Evolutionary conservation across 2,329 filamentous ascomycete genomes (phyloP), one percentile per base, ranked within the genome.

Genomic region (Arthroderma sp.): DNA sequence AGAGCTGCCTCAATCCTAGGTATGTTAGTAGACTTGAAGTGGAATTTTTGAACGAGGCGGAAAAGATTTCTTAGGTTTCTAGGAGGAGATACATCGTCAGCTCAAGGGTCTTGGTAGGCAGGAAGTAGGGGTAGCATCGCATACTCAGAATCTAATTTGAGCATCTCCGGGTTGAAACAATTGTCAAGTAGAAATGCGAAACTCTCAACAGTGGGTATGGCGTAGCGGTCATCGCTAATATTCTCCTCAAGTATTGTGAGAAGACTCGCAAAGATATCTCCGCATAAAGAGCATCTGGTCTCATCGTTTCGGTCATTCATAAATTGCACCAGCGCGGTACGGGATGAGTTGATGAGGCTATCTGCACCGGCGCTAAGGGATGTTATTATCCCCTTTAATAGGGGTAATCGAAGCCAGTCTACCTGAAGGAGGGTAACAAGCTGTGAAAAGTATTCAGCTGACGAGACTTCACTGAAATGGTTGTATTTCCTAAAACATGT

Each of bases 21-120:
- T 44, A 95, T 81, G 68, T 88, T 93, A 19, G 85, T 83, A 0
- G 86, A 87, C 72, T 91, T 91, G 74, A 87, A 91, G 61, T 91
- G 87, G 0, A 87, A 80, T 70, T 85, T 89, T 66, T 94, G 88
- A 2, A 86, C 81, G 37, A 83, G 76, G 5, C 83, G 75, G 59
- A 90, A 88, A 2, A 95, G 72, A 5, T 70, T 76, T 81, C 81
- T 67, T 79, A 56, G 41, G 13, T 37, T 25, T 57, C 33, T 23
- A 28, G 23, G 21, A n/a, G 15, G 28, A 11, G 9, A 9, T 54
- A 54, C 23, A 11, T 9, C 8, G 15, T 25, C 47, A 23, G n/a
- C 9, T 7, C 28, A 1, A 13, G 4, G 4, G 44, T 38, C 17
- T 8, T 19, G 6, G 5, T 43, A 43, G 15, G n/a, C 39, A 51